phyloP scores from a whole-genome alignment of 768 basidiomycete species.

The Lentinula sp. region DNA sequence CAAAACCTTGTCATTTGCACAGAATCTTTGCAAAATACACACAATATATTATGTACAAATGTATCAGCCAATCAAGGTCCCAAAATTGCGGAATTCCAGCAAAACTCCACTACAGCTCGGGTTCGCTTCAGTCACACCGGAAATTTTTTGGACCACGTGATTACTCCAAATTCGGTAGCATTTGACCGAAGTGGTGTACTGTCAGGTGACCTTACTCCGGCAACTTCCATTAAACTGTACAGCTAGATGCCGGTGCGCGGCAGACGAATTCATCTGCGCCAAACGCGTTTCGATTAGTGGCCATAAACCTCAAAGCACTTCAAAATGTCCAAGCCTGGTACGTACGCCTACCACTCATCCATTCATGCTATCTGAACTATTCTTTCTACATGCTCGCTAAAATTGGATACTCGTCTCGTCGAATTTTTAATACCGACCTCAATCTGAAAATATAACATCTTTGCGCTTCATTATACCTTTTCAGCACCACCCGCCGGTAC shows the following conservation, averaged over 20 bases:
- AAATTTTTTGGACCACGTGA: too few relatives aligned
- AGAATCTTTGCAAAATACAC: too few relatives aligned
- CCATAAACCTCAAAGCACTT: background rate
- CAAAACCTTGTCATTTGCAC: too few relatives aligned
- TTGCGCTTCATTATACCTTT: background rate
- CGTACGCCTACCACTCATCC: background rate
- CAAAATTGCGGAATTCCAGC: too few relatives aligned
- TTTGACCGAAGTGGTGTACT: background rate
- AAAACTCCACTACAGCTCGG: too few relatives aligned
- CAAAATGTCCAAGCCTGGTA: slow-evolving; percentile 8
- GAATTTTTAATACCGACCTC: background rate
- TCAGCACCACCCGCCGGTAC: slow-evolving; percentile 64
- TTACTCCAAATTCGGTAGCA: background rate
- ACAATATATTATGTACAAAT: too few relatives aligned
- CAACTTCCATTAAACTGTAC: background rate
- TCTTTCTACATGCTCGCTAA: background rate
- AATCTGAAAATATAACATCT: background rate
- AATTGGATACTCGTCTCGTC: background rate
- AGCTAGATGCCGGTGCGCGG: background rate
- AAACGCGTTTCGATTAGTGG: background rate
- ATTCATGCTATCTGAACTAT: background rate
- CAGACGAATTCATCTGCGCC: background rate
- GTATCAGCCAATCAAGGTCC: too few relatives aligned
- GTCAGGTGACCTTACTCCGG: background rate
- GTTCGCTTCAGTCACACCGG: too few relatives aligned